Evolutionary conservation across 164 flowering plant species (phyloP).

Genomic region (Akebia trifoliata): DNA sequence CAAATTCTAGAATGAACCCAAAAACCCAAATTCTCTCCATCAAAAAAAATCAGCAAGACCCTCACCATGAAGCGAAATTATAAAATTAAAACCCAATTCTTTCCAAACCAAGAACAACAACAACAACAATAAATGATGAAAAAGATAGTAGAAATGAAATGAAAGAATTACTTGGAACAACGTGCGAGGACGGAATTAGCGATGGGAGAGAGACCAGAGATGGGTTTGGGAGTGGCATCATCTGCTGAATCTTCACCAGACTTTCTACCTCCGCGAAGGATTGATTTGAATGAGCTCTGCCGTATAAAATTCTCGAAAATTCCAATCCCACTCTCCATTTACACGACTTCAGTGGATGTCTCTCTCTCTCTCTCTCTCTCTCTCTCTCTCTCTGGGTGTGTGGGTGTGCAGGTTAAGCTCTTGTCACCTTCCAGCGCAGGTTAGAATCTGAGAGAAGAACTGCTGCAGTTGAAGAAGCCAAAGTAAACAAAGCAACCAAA

Average conservation of each 20-base stretch:
- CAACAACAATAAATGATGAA: neutral
- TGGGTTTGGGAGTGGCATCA: constrained; percentile 8
- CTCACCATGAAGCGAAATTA: too few species aligned
- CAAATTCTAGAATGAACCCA: too few species aligned
- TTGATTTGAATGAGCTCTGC: constrained; percentile 20
- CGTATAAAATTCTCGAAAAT: constrained; percentile 13
- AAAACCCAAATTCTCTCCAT: too few species aligned
- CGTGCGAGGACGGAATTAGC: constrained; percentile 39
- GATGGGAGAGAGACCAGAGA: constrained; percentile 31
- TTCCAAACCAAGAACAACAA: neutral
- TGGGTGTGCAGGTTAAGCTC: too few species aligned
- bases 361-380: too few species aligned
- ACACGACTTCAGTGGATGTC: too few species aligned
- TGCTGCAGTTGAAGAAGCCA: too few species aligned
- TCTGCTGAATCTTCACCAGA: neutral
- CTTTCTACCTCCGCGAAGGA: constrained; percentile 14
- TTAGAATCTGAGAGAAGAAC: too few species aligned
- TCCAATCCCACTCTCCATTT: constrained; percentile 16
- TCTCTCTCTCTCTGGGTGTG: too few species aligned
- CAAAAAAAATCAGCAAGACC: too few species aligned
- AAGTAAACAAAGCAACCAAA: too few species aligned
- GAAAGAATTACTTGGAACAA: constrained; percentile 40
- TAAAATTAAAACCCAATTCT: neutral
- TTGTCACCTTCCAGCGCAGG: too few species aligned
- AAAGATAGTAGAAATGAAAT: neutral